phyloP scores from a whole-genome alignment of 2,329 filamentous ascomycete species.

The Fusarium newnesense region DNA sequence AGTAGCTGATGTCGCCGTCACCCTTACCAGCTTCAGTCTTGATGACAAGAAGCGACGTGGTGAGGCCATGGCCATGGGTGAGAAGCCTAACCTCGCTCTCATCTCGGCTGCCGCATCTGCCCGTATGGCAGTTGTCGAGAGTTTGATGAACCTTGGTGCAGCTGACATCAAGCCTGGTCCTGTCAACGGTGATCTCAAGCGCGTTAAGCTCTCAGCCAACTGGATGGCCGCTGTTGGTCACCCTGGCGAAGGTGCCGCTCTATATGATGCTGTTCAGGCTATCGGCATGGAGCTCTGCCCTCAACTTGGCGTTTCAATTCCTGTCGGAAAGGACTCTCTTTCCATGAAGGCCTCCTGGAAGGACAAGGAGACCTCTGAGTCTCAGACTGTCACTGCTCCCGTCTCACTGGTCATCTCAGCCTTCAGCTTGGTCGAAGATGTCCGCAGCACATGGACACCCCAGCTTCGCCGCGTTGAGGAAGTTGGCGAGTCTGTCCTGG shows the following conservation, averaged over 20 bases:
- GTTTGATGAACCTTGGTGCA: constrained; percentile 91
- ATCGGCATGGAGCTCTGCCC: constrained; percentile 94
- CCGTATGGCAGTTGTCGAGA: constrained; percentile 95
- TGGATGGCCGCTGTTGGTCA: constrained; percentile 99
- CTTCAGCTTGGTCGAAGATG: constrained; percentile 85
- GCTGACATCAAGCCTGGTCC: constrained; percentile 64
- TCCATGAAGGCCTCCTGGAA: constrained; percentile 99
- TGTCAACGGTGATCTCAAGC: constrained; percentile 71
- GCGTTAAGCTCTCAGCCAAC: constrained; percentile 91
- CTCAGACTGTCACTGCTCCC: constrained; percentile 90
- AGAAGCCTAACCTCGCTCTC: constrained; percentile 87
- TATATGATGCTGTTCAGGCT: constrained; percentile 94
- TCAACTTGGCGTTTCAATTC: constrained; percentile 89
- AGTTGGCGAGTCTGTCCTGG: constrained; percentile 86
- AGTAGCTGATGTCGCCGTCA: constrained; percentile 93
- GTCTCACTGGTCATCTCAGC: constrained; percentile 92
- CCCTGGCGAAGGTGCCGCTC: constrained; percentile 87
- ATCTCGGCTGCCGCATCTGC: constrained; percentile 92
- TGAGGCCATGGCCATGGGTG: constrained; percentile 98
- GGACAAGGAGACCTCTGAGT: constrained; percentile 71
- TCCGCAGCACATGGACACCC: constrained; percentile 92
- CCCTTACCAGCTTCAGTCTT: constrained; percentile 79
- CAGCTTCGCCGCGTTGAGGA: constrained; percentile 85
- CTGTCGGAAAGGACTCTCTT: constrained; percentile 97
- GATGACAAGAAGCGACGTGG: constrained; percentile 77